phyloP scores from a whole-genome alignment of 2,329 filamentous ascomycete species.

The Cladosporium sp. region DNA sequence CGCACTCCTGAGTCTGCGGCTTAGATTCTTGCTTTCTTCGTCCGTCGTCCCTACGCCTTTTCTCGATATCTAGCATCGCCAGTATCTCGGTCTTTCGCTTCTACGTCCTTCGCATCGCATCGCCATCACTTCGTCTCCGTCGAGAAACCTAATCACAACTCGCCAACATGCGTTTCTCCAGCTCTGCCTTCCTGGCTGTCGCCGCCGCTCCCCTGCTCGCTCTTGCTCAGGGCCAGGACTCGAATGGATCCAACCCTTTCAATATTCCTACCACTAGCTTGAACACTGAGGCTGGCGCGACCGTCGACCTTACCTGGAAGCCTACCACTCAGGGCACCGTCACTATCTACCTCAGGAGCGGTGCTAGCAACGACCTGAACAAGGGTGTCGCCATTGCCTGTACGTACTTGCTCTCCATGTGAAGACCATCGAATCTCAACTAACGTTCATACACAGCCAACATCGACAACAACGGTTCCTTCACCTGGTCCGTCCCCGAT shows the following conservation, averaged over 20 bases:
- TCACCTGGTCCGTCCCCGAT: constrained; percentile 44
- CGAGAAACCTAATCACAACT: not conserved
- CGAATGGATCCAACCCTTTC: constrained; percentile 42
- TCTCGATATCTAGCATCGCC: not conserved
- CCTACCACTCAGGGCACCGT: constrained; percentile 49
- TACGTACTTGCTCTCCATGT: constrained; percentile 20
- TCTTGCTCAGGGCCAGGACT: constrained; percentile 26
- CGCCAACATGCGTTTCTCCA: constrained; percentile 41
- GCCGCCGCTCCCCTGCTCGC: constrained; percentile 43
- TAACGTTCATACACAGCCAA: constrained; percentile 32
- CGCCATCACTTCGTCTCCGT: not conserved
- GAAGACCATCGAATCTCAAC: not conserved
- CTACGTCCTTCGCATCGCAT: not conserved
- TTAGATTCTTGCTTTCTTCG: not conserved
- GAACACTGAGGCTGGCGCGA: constrained; percentile 43
- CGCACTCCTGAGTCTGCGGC: not conserved
- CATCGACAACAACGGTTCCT: constrained; percentile 48
- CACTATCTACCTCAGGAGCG: constrained; percentile 44
- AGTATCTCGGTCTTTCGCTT: constrained; percentile 2
- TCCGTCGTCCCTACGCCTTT: not conserved
- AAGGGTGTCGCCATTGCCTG: constrained; percentile 27
- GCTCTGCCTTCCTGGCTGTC: constrained; percentile 41
- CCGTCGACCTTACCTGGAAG: constrained; percentile 46
- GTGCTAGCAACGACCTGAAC: constrained; percentile 36
- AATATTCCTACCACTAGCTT: constrained; percentile 41